Conservation (phyloP, 108 stramenopile species). For the Licmophora abbreviata region DNA sequence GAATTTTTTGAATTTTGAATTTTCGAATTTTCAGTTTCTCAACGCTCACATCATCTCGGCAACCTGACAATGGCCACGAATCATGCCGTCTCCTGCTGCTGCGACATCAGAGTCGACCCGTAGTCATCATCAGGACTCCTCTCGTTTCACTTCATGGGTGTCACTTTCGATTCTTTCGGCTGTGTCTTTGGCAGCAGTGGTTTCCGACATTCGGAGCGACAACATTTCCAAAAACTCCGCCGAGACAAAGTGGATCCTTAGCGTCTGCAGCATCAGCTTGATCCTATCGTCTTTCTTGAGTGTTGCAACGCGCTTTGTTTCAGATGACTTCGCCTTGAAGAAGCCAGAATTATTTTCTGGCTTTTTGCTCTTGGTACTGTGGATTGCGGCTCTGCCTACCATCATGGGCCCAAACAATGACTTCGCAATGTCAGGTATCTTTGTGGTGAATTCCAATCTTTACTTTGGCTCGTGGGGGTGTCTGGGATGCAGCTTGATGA, state of each 20-base stretch:
- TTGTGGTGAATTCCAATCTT: slow-evolving; percentile 32
- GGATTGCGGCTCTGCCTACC: slow-evolving; percentile 21
- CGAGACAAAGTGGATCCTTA: slow-evolving; percentile 16
- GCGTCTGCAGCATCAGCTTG: slow-evolving; percentile 11
- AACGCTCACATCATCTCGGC: too few relatives aligned
- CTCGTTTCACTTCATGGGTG: slow-evolving; percentile 29
- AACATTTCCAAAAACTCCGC: not conserved
- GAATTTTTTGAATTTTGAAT: too few relatives aligned
- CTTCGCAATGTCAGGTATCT: slow-evolving; percentile 16
- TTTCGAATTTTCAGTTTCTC: too few relatives aligned
- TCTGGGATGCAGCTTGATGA: slow-evolving; percentile 12
- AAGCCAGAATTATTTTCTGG: slow-evolving; percentile 11
- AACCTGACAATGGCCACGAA: too few relatives aligned
- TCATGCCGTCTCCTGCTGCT: too few relatives aligned
- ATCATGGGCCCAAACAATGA: slow-evolving; percentile 28
- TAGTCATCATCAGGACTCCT: too few relatives aligned
- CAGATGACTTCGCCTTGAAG: slow-evolving; percentile 14
- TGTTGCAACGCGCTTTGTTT: slow-evolving; percentile 3
- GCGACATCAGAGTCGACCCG: too few relatives aligned
- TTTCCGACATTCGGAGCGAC: not conserved
- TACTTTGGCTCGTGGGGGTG: slow-evolving; percentile 35
- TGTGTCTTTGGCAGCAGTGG: slow-evolving; percentile 15
- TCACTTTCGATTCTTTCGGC: slow-evolving; percentile 15
- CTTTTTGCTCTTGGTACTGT: slow-evolving; percentile 18
- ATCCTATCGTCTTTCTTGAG: slow-evolving; percentile 5